phyloP scores from a whole-genome alignment of 2,329 filamentous ascomycete genomes.

The Whalleya microplaca region DNA sequence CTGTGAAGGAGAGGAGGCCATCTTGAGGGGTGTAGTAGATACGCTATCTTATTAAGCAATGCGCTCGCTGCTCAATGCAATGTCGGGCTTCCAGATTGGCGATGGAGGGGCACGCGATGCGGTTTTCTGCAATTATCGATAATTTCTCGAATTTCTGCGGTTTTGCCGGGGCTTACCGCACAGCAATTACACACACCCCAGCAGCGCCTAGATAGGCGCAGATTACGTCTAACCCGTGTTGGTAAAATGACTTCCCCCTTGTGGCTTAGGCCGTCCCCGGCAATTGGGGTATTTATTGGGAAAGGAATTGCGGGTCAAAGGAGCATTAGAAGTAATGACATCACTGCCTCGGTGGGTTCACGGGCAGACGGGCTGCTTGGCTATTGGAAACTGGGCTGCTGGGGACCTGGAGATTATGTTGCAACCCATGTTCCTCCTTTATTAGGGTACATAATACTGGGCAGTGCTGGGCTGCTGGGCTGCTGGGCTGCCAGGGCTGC shows the following conservation, averaged over 20 bases:
- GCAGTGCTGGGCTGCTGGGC: no score
- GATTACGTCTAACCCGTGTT: slow-evolving; percentile 13
- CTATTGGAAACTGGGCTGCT: no score
- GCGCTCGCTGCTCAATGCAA: no score
- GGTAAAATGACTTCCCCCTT: slow-evolving; percentile 8
- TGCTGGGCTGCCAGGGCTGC: no score
- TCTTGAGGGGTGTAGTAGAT: slow-evolving; percentile 10
- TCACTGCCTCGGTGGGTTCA: slow-evolving; percentile 4
- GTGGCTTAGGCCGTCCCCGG: slow-evolving; percentile 2
- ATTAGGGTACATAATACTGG: not conserved
- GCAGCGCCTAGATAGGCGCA: not conserved
- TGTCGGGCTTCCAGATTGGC: slow-evolving; percentile 5
- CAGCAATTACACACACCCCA: not conserved
- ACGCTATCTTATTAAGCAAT: no score
- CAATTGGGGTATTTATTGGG: not conserved
- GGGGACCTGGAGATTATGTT: not conserved
- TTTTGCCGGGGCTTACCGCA: slow-evolving; percentile 20
- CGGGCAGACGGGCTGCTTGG: no score
- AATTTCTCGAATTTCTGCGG: slow-evolving; percentile 10
- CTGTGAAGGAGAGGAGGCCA: slow-evolving; percentile 22
- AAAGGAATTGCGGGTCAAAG: not conserved
- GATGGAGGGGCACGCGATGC: slow-evolving; percentile 22
- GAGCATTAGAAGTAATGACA: slow-evolving; percentile 21
- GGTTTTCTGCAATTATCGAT: slow-evolving; percentile 11
- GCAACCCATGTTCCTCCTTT: not conserved